A percentile compares a stretch with the other conserved stretches of the same genome.
Conservation (phyloP, 2,329 filamentous ascomycete species). For the Aureobasidium namibiae region DNA sequence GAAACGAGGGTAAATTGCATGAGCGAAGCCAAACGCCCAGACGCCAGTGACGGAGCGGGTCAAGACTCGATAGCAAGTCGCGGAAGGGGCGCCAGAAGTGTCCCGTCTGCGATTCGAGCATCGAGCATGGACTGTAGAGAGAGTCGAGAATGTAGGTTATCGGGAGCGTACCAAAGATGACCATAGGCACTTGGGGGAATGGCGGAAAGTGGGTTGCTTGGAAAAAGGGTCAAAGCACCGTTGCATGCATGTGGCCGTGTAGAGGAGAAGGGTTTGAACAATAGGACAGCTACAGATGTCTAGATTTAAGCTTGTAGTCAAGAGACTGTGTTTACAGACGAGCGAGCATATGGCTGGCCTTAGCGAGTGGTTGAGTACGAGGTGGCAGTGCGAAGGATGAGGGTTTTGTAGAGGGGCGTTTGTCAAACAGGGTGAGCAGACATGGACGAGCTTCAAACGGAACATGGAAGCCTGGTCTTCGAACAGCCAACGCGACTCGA, state of each 20-base stretch:
- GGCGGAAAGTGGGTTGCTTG: constrained; percentile 1
- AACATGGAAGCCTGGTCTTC: not conserved
- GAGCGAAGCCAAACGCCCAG: not conserved
- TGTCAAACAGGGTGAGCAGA: not conserved
- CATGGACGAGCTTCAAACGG: not conserved
- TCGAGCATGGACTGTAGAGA: not conserved
- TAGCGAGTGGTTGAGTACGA: not conserved
- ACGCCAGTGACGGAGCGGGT: not conserved
- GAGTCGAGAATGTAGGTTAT: not conserved
- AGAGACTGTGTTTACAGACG: not conserved
- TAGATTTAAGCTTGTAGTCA: not conserved
- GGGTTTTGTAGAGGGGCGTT: not conserved
- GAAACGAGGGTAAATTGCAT: constrained; percentile 12
- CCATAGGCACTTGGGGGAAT: not conserved
- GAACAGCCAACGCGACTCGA: not conserved
- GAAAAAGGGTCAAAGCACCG: not conserved
- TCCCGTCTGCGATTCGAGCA: not conserved
- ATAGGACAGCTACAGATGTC: not conserved
- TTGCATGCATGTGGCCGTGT: not conserved
- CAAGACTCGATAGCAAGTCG: constrained; percentile 1
- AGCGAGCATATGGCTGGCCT: not conserved
- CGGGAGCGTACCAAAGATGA: constrained; percentile 5
- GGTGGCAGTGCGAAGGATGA: not conserved
- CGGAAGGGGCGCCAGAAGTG: constrained; percentile 5
- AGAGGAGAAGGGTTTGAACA: not conserved